Base-by-base conservation (phyloP, 2,329 filamentous ascomycete species). In the Boeremia lycopersici region DNA sequence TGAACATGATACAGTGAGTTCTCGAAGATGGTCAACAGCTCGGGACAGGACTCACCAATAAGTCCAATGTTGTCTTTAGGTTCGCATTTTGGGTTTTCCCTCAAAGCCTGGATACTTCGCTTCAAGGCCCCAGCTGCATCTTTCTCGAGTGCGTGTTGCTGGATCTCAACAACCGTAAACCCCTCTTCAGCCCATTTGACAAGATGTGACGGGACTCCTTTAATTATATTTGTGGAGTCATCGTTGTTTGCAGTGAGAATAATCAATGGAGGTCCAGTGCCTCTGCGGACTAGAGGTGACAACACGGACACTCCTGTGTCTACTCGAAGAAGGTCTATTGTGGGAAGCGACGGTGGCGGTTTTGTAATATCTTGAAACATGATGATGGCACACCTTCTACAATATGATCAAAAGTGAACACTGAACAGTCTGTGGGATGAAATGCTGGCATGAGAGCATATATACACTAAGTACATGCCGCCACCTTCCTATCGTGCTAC, bases 151-250 rank as follows among this genome's bases (percentile, higher is more conserved):
- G 52, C 58, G 31, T 42, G 31, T 25, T 51, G 39, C n/a, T 58
- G 55, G 11, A 61, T 50, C 29, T 61, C 55, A 8, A 43, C 52
- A 28, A 61, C 58, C 2, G 47, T 75, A 59, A 83, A 89, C 0
- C 86, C 84, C 67, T 89, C 86, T 67, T 89, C 86, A 0, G 85
- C 86, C 86, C 86, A 89, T 71, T 89, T 89, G 53, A 82, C 51
- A 7, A 60, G 31, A 25, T 49, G 51, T 23, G 57, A 60, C 17
- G 60, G 60, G 30, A 62, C 57, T 19, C 60, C 57, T 13, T 60
- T 40, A 7, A 48, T 15, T 17, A 61, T 56, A 8, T 35, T 45
- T 9, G 28, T 38, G 2, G 35, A 17, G n/a, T 48, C 28, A 11
- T 48, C 26, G 28, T 48, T 48, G 28, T 41, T 25, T 33, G 51